Evolutionary conservation across 1,284 basidiomycete genomes (phyloP), one percentile per base, ranked within the genome.

Genomic region (Marasmius tenuissimus): DNA sequence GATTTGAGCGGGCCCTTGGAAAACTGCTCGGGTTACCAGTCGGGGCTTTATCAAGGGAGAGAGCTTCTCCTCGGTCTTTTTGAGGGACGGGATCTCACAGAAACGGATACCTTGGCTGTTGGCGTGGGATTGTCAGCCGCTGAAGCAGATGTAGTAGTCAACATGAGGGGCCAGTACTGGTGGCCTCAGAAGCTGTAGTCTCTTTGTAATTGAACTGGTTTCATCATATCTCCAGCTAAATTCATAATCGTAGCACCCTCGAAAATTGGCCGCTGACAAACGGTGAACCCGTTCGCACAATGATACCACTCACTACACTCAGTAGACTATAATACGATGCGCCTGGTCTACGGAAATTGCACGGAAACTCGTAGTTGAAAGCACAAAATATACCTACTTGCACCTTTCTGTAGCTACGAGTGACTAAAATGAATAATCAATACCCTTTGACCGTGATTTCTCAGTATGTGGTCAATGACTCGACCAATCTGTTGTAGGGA

Each of bases 131-230:
- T 54, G 7, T 12, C 52, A 18, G 52, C 52, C 35, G 80, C 76
- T 4, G 88, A 91, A 70, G 76, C 76, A 60, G 85, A 88, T 68
- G 86, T 91, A 9, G 87, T 78, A 11, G 81, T 71, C 63, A 72
- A 66, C 59, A 69, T 91, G 65, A 81, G 73, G 57, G 79, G 78
- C 40, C 87, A 91, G 27, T 27, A 27, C 68, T 91, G 89, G 88
- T 72, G 77, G 22, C 88, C 85, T 0, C 81, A 86, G 58, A 79
- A 75, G 61, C 72, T 83, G 59, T 86, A 70, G 71, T 33, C 51
- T 53, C 14, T 9, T 34, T 18, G 59, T 7, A n/a, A 22, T 22
- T 38, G 33, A 12, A 12, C 50, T n/a, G 10, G 10, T 40, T 48
- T 55, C 57, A 38, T 35, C 50, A 57, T 57, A 33, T 60, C 57